These are phyloP conservation scores for Trichoderma sp. DNA, from an alignment of 2,329 filamentous ascomycete species.

Conservation along the genomic window DNA sequence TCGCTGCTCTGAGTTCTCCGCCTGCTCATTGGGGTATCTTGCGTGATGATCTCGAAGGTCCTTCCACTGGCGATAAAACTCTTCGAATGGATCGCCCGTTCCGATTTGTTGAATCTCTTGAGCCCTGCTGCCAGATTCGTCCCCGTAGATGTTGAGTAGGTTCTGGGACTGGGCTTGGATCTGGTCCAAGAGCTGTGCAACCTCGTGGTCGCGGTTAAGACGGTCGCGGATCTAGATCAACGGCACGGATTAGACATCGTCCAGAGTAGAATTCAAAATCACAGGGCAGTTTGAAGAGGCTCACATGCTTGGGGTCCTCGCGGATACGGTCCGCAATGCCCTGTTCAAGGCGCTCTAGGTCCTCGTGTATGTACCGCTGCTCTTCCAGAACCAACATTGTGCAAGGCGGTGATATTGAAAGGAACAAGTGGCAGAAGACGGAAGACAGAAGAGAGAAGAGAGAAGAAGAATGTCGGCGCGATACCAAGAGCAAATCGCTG, in stretches of 20 bases:
- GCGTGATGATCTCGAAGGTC: slow-evolving; percentile 84
- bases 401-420: not conserved
- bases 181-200: slow-evolving; percentile 79
- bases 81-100: slow-evolving; percentile 80
- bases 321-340: slow-evolving; percentile 84
- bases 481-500: not conserved
- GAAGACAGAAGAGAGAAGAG: too few relatives aligned
- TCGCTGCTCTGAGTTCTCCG: slow-evolving; percentile 90
- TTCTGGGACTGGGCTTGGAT: slow-evolving; percentile 83
- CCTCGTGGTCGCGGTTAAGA: slow-evolving; percentile 86
- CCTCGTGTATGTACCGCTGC: slow-evolving; percentile 90
- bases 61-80: slow-evolving; percentile 82
- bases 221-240: slow-evolving; percentile 72
- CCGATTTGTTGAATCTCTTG: slow-evolving; percentile 82
- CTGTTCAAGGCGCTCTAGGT: slow-evolving; percentile 92
- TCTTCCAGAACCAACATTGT: slow-evolving; percentile 87
- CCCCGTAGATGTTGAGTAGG: slow-evolving; percentile 79
- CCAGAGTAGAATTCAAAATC: not conserved
- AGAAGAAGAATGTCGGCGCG: not conserved
- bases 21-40: slow-evolving; percentile 87
- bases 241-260: not conserved
- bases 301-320: slow-evolving; percentile 84
- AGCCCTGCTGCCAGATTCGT: slow-evolving; percentile 66
- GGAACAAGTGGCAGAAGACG: not conserved
- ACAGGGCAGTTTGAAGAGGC: slow-evolving; percentile 34